Conservation (phyloP, 139 green algal species). For the Micractinium sp. region DNA sequence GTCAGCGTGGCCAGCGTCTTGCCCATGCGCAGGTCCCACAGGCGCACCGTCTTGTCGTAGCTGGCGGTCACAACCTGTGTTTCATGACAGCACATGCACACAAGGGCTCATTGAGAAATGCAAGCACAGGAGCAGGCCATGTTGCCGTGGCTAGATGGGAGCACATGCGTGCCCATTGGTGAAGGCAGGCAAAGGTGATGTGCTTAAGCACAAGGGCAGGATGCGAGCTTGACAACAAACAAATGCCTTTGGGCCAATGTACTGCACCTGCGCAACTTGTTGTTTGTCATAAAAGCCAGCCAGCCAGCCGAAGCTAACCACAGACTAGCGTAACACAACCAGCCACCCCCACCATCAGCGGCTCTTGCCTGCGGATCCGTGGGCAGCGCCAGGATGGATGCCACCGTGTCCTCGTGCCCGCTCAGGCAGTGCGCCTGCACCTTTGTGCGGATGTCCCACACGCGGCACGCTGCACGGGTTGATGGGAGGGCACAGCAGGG, state of each 20-base stretch:
- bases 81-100: not conserved
- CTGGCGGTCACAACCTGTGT: constrained; percentile 91
- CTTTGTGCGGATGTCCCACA: constrained; percentile 99
- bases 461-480: constrained; percentile 69
- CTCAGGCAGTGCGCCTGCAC: constrained; percentile 86
- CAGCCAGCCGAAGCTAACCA: too few relatives aligned
- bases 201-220: not conserved
- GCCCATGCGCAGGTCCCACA: constrained; percentile 87
- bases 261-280: too few relatives aligned
- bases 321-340: too few relatives aligned
- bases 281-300: too few relatives aligned
- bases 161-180: too few relatives aligned
- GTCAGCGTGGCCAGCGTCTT: constrained; percentile 92
- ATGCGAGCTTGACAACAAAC: not conserved
- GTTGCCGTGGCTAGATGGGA: too few relatives aligned
- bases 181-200: too few relatives aligned
- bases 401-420: constrained; percentile 96
- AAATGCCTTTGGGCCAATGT: not conserved
- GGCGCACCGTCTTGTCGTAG: constrained; percentile 85
- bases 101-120: not conserved
- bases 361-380: constrained; percentile 83
- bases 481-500: not conserved
- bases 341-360: too few relatives aligned
- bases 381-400: constrained; percentile 83
- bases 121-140: not conserved